Evolutionary conservation across 179 eudicot species (phyloP).

Genomic region (Gypsophila paniculata): DNA sequence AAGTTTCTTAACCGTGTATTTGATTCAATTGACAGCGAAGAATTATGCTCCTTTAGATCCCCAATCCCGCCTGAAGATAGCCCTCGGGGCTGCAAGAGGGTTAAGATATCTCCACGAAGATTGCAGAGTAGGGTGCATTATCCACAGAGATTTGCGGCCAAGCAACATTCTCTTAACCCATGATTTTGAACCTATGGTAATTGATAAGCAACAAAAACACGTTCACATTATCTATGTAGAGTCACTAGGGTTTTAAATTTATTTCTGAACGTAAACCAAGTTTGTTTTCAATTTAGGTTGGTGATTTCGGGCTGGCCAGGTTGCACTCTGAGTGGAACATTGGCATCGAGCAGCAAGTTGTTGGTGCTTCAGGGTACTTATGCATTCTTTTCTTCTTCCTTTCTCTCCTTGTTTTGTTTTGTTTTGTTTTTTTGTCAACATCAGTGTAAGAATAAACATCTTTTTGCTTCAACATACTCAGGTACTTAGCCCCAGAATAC

Average conservation of each 20-base stretch:
- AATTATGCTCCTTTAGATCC: slow-evolving; percentile 49
- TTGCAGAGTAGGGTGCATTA: slow-evolving; percentile 85
- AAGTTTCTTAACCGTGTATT: neutral
- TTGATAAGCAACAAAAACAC: neutral
- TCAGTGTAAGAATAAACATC: neutral
- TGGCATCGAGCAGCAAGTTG: slow-evolving; percentile 48
- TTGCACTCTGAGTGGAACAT: slow-evolving; percentile 67
- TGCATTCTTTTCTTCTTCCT: slow-evolving; percentile 8
- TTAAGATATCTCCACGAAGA: slow-evolving; percentile 91
- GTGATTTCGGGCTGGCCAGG: slow-evolving; percentile 83
- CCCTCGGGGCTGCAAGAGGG: slow-evolving; percentile 80
- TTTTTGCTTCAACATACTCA: slow-evolving; percentile 21
- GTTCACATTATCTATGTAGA: neutral
- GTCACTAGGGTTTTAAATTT: neutral
- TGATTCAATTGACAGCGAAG: slow-evolving; percentile 39
- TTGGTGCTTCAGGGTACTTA: slow-evolving; percentile 65
- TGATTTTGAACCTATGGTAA: slow-evolving; percentile 87
- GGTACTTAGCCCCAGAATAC: slow-evolving; percentile 89
- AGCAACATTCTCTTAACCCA: slow-evolving; percentile 82
- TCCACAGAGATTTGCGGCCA: slow-evolving; percentile 82
- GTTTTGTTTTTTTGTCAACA: neutral
- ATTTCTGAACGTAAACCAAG: neutral
- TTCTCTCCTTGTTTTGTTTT: too few species aligned
- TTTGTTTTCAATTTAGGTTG: slow-evolving; percentile 48
- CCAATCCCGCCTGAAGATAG: slow-evolving; percentile 62